A percentile compares a stretch with the other conserved stretches of the same genome.
phyloP scores from a whole-genome alignment of 164 flowering plant genomes.

The Annona squamosa region DNA sequence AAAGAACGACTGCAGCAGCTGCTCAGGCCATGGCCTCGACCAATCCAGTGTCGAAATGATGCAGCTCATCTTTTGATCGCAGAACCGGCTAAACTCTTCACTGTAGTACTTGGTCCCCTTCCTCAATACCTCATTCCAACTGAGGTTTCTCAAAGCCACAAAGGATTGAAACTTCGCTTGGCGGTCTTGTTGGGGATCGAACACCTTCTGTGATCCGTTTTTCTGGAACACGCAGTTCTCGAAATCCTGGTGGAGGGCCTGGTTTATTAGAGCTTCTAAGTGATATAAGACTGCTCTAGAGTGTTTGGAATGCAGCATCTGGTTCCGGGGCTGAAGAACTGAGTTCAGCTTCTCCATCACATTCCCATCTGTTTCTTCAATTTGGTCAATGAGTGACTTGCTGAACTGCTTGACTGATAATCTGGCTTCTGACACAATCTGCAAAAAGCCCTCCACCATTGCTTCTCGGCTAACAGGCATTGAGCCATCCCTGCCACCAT shows the following conservation, averaged over 20 bases:
- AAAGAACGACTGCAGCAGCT: slow-evolving; percentile 80
- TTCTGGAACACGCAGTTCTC: slow-evolving; percentile 75
- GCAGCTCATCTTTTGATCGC: slow-evolving; percentile 91
- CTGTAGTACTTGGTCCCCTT: slow-evolving; percentile 91
- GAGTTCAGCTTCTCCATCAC: slow-evolving; percentile 47
- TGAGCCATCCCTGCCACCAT: slow-evolving; percentile 26
- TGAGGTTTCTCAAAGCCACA: slow-evolving; percentile 63
- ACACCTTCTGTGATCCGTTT: slow-evolving; percentile 56
- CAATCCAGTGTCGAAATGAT: slow-evolving; percentile 59
- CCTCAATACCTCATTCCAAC: slow-evolving; percentile 88
- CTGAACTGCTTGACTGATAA: slow-evolving; percentile 77
- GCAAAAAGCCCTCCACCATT: slow-evolving; percentile 87
- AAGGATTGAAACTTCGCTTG: slow-evolving; percentile 65
- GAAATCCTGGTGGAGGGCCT: slow-evolving; percentile 74
- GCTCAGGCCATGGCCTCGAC: slow-evolving; percentile 90
- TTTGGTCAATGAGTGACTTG: slow-evolving; percentile 52
- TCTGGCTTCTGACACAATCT: slow-evolving; percentile 88
- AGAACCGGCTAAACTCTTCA: slow-evolving; percentile 82
- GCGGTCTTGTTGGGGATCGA: slow-evolving; percentile 71
- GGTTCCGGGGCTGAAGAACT: slow-evolving; percentile 64
- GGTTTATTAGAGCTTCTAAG: slow-evolving; percentile 78
- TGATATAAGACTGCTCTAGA: slow-evolving; percentile 63
- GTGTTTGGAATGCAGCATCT: slow-evolving; percentile 49
- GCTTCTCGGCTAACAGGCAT: slow-evolving; percentile 75
- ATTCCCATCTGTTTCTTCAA: slow-evolving; percentile 47